These are phyloP conservation scores for Lactarius sp. DNA, from an alignment of 768 basidiomycete species.

Conservation along the genomic window DNA sequence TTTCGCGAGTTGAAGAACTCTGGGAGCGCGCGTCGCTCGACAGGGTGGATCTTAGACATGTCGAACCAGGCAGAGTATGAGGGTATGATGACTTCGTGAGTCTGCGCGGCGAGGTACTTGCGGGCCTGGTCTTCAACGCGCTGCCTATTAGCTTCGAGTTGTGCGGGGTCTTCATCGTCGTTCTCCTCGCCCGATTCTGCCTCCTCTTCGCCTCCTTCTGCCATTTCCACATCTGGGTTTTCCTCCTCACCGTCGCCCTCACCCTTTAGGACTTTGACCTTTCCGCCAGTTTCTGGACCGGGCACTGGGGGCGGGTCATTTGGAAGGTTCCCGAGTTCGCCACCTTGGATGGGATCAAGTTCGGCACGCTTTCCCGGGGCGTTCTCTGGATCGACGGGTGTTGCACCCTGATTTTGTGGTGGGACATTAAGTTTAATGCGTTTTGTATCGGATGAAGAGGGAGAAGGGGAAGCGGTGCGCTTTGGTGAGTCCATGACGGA, in stretches of 20 bases:
- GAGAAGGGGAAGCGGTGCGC: constrained; percentile 36
- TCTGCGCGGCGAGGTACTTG: constrained; percentile 95
- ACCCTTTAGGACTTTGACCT: constrained; percentile 37
- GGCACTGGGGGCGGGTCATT: constrained; percentile 33
- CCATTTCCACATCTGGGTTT: constrained; percentile 75
- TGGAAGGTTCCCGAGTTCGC: constrained; percentile 73
- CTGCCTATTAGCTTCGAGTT: constrained; percentile 72
- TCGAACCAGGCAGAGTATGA: constrained; percentile 98
- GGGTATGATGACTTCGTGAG: constrained; percentile 94
- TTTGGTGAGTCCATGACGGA: constrained; percentile 33
- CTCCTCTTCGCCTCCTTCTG: constrained; percentile 71
- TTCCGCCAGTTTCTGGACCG: constrained; percentile 32
- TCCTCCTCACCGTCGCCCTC: constrained; percentile 63
- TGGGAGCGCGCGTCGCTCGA: constrained; percentile 88
- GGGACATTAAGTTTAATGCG: constrained; percentile 35
- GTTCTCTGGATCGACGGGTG: constrained; percentile 70
- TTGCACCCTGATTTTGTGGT: constrained; percentile 52
- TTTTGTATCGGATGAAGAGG: constrained; percentile 33
- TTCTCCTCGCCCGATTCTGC: constrained; percentile 73
- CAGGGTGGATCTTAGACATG: constrained; percentile 87
- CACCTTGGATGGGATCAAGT: constrained; percentile 74
- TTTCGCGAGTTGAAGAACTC: constrained; percentile 98
- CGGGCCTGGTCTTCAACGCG: constrained; percentile 82
- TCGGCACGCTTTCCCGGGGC: constrained; percentile 86
- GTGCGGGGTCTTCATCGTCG: constrained; percentile 82